Percentiles rank a stretch among this genome's conserved stretches.
These are phyloP conservation scores for Gossypium longicalyx DNA, from an alignment of 345 rosid genomes.

Conservation along the genomic window DNA sequence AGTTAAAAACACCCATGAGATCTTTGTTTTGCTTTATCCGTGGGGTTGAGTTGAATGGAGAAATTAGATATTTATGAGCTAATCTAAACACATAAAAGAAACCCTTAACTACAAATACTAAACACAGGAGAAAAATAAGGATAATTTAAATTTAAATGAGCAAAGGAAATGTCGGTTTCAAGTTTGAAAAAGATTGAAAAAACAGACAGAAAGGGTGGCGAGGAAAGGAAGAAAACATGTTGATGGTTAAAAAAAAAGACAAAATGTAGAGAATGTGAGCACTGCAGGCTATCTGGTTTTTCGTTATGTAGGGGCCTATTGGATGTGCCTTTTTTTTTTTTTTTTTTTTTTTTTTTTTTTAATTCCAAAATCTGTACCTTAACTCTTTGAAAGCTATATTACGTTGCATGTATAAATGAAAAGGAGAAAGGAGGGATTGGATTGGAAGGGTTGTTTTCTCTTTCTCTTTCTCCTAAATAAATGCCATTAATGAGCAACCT, in stretches of 20 bases:
- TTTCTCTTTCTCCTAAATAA: constrained; percentile 1
- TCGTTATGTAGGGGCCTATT: neutral
- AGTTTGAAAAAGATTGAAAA: neutral
- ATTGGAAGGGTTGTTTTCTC: constrained; percentile 7
- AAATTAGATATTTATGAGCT: neutral
- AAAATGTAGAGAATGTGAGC: constrained; percentile 12
- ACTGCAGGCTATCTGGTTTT: neutral
- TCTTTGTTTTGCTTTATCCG: neutral
- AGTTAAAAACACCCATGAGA: neutral
- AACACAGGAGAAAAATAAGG: no score
- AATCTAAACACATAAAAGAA: neutral
- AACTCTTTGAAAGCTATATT: neutral
- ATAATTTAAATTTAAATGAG: neutral
- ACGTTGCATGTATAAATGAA: neutral
- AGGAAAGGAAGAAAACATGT: neutral
- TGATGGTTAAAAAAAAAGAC: neutral
- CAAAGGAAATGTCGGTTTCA: constrained; percentile 16
- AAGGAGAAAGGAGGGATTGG: neutral
- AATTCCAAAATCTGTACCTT: neutral
- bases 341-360: neutral
- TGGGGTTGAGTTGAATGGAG: neutral
- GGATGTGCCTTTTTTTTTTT: neutral
- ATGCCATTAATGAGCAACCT: neutral
- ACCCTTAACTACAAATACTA: no score
- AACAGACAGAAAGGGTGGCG: neutral